Percentiles rank a stretch among this genome's conserved stretches.
phyloP scores from a whole-genome alignment of 2,329 filamentous ascomycete species.

The Talaromyces rugulosus region DNA sequence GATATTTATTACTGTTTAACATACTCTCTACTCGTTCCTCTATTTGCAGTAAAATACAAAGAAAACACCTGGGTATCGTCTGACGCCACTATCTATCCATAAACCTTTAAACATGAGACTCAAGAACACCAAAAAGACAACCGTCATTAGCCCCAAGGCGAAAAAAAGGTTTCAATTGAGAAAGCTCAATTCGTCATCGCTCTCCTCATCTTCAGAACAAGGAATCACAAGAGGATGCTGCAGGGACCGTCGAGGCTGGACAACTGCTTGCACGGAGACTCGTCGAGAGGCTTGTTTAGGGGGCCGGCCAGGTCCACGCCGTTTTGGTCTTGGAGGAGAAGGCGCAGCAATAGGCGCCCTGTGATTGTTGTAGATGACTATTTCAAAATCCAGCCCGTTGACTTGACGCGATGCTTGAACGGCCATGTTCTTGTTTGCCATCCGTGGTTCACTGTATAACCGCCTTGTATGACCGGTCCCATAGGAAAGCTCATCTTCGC shows the following conservation, averaged over 20 bases:
- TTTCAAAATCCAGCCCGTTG: conserved; percentile 6
- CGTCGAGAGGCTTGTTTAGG: conserved; percentile 2
- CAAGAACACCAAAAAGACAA: not conserved
- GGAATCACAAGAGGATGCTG: conserved; percentile 20
- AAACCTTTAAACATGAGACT: not conserved
- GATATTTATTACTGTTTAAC: not conserved
- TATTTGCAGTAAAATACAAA: not conserved
- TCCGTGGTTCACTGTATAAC: not conserved
- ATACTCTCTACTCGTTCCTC: not conserved
- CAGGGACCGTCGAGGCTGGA: not conserved
- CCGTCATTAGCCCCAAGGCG: not conserved
- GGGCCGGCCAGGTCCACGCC: conserved; percentile 8
- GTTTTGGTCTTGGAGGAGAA: not conserved
- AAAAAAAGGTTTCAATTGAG: conserved; percentile 10
- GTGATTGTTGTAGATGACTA: conserved; percentile 8
- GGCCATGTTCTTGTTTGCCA: not conserved
- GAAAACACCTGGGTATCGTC: not conserved
- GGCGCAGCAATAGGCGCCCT: not conserved
- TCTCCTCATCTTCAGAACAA: conserved; percentile 26
- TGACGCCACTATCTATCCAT: not conserved
- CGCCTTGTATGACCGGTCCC: not conserved
- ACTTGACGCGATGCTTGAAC: not conserved
- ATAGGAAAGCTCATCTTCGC: not conserved
- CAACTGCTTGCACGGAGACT: conserved; percentile 1
- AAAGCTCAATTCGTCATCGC: conserved; percentile 38